Evolutionary conservation across 176 grass and related monocot genomes (phyloP).

Genomic region (Zoysia pacifica): DNA sequence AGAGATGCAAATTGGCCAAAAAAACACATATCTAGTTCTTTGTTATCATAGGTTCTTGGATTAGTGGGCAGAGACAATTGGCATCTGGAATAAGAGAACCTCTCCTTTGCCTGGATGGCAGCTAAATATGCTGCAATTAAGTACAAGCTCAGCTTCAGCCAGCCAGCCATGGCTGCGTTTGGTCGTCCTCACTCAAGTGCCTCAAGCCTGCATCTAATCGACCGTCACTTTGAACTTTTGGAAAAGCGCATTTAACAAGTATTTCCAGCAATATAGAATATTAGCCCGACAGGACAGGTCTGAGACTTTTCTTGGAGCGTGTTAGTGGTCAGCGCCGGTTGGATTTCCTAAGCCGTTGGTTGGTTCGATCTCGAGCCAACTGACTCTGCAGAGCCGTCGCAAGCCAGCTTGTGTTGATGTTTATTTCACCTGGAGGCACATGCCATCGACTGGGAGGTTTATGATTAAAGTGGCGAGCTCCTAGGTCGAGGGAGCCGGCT

Average conservation of each 20-base stretch:
- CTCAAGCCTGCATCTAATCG: conserved; percentile 23
- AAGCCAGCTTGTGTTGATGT: not conserved
- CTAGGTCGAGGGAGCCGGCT: conserved; percentile 37
- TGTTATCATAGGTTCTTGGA: conserved; percentile 5
- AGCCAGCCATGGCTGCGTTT: conserved; percentile 24
- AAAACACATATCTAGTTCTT: conserved; percentile 34
- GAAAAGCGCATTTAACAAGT: conserved; percentile 44
- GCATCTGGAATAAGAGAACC: conserved; percentile 33
- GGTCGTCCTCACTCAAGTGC: conserved; percentile 22
- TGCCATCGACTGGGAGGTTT: conserved; percentile 15
- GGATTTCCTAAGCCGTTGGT: conserved; percentile 42
- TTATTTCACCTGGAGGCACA: conserved; percentile 19
- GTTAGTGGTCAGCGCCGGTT: conserved; percentile 24
- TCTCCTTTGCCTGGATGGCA: conserved; percentile 43
- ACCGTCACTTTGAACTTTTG: conserved; percentile 11
- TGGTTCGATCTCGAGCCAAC: conserved; percentile 7
- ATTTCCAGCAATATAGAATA: conserved; percentile 32
- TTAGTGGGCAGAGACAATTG: conserved; percentile 25
- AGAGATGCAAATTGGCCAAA: conserved; percentile 29
- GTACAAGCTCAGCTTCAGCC: conserved; percentile 11
- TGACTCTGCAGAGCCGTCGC: not conserved
- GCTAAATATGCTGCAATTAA: conserved; percentile 50
- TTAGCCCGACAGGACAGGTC: not conserved
- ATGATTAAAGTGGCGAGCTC: conserved; percentile 42
- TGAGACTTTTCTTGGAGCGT: conserved; percentile 15